Percentiles rank a stretch among this genome's conserved stretches.
Evolutionary conservation across 257 asterid species (phyloP).

Genomic region (Eustoma russellianum): DNA sequence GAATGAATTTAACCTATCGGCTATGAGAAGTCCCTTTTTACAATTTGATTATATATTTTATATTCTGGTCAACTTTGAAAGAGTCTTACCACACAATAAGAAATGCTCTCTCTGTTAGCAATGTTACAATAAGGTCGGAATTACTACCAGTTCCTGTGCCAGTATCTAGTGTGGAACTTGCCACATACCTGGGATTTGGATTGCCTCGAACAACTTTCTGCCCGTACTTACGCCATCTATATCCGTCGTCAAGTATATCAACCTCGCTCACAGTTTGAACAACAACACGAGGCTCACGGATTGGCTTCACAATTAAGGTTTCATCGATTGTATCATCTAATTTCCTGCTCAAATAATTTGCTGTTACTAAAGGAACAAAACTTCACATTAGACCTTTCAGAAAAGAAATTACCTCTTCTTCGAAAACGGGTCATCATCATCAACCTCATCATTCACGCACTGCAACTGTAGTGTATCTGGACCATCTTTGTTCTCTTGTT

Average conservation of each 20-base stretch:
- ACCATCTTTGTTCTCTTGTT: constrained; percentile 49
- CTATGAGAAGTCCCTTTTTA: too few relatives aligned
- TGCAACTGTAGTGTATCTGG: constrained; percentile 42
- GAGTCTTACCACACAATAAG: too few relatives aligned
- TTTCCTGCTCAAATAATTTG: constrained; percentile 41
- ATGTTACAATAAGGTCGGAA: too few relatives aligned
- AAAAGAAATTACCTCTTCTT: constrained; percentile 54
- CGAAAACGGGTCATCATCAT: constrained; percentile 58
- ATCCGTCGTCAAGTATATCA: constrained; percentile 90
- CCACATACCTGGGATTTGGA: constrained; percentile 82
- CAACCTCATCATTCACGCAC: constrained; percentile 44
- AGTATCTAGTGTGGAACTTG: neutral
- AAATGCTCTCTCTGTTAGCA: too few relatives aligned
- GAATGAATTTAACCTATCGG: too few relatives aligned
- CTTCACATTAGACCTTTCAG: constrained; percentile 2
- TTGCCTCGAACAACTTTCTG: constrained; percentile 95
- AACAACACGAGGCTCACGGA: constrained; percentile 86
- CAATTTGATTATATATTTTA: too few relatives aligned
- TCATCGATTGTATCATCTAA: constrained; percentile 60
- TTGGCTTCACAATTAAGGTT: constrained; percentile 67
- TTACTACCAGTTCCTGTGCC: too few relatives aligned
- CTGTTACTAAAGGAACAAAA: constrained; percentile 6
- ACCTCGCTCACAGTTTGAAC: constrained; percentile 96
- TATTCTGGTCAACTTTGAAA: too few relatives aligned
- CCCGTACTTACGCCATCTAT: constrained; percentile 94